A percentile compares a stretch with the other conserved stretches of the same genome.
Evolutionary conservation across 1,284 basidiomycete species (phyloP).

Genomic region (Apiotrichum gracile): DNA sequence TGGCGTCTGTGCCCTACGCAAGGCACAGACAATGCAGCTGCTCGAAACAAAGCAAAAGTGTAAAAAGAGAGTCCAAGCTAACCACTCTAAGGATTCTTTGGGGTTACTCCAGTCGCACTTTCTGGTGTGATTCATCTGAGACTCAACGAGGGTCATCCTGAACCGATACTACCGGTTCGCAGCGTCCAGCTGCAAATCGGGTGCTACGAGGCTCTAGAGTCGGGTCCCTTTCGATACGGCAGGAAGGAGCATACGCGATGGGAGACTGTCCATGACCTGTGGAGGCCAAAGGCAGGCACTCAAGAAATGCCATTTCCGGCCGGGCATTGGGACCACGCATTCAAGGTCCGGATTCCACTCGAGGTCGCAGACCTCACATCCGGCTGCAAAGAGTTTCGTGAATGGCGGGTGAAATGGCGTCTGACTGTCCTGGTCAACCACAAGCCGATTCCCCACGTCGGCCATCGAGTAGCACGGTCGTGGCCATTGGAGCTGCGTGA

Average conservation of each 20-base stretch:
- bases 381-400: conserved; percentile 23
- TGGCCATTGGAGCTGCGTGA: conserved; percentile 28
- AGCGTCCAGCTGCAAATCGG: conserved; percentile 21
- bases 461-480: conserved; percentile 23
- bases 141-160: conserved; percentile 13
- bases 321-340: conserved; percentile 24
- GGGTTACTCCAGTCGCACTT: conserved; percentile 33
- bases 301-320: not conserved
- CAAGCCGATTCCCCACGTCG: conserved; percentile 35
- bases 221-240: conserved; percentile 14
- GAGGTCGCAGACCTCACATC: conserved; percentile 19
- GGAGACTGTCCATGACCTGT: conserved; percentile 24
- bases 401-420: conserved; percentile 37
- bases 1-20: not conserved
- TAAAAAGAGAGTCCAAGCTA: not conserved
- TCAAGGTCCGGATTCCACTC: conserved; percentile 28
- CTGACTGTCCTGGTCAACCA: conserved; percentile 36
- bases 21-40: not conserved
- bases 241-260: conserved; percentile 24
- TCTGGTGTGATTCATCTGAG: conserved; percentile 22
- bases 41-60: not conserved
- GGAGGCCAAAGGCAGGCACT: conserved; percentile 16
- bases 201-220: conserved; percentile 25
- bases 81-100: conserved; percentile 32
- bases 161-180: conserved; percentile 23